Base-by-base conservation (phyloP, 768 basidiomycete species). In the Postia placenta region DNA sequence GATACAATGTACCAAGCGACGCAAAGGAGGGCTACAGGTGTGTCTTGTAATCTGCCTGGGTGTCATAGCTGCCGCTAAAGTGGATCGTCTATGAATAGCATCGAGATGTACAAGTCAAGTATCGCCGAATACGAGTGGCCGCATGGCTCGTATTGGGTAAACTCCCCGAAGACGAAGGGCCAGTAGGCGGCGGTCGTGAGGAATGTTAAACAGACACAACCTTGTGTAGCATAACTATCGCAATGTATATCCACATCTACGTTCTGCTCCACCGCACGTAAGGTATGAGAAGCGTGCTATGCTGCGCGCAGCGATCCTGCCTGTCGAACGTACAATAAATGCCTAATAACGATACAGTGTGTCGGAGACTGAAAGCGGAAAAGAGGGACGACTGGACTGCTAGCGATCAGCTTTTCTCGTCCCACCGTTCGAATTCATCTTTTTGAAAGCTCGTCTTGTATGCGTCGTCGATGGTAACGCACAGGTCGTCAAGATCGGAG, bases 51-150 rank as follows among this genome's bases (percentile, higher is more conserved):
- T n/a, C n/a, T n/a, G 33, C 42, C 45, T 9, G 17, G 11, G n/a
- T n/a, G n/a, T 12, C 25, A 37, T 45, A 3, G 35, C 35, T 11
- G 17, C 23, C 20, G 33, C 23, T 36, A 48, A 36, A 12, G 7
- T 25, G 25, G 12, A 38, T 40, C 28, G 15, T 39, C 17, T 6
- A 39, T 26, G 4, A 23, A 19, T 64, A 92, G 91, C 56, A 94
- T 96, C 63, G 87, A 94, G 69, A 93, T 97, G 83, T 75, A 81
- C 63, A 77, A 82, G 55, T 63, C 79, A 46, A 89, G 88, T 55
- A 91, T 95, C 57, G 79, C 78, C 11, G 81, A 87, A 58, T 97
- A 77, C 62, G 81, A 88, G 60, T 97, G 81, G 81, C 94, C 94
- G 5, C 72, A 79, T 56, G 94, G 94, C 4, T 72, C 79, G 4